Conservation (phyloP, 441 rosid genomes). For the Populus trichocarpa region DNA sequence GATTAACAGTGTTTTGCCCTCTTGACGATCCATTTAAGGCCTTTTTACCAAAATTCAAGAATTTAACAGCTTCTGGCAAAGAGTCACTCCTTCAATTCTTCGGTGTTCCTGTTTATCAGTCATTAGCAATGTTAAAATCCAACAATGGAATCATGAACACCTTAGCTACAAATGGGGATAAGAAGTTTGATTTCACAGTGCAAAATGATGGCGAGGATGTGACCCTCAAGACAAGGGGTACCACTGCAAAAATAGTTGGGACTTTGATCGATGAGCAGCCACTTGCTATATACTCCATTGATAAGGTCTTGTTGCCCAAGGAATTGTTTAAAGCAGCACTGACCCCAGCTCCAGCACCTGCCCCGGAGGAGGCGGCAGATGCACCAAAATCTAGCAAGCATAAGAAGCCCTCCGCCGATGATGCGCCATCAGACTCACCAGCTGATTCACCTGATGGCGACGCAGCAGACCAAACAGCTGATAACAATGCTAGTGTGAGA, state of each 20-base stretch:
- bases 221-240: slow-evolving; percentile 66
- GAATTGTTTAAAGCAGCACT: slow-evolving; percentile 63
- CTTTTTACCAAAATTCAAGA: slow-evolving; percentile 79
- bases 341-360: slow-evolving; percentile 55
- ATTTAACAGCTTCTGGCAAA: slow-evolving; percentile 70
- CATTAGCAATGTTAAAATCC: slow-evolving; percentile 72
- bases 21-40: slow-evolving; percentile 83
- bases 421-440: slow-evolving; percentile 47
- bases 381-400: slow-evolving; percentile 50
- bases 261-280: slow-evolving; percentile 84
- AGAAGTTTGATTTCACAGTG: slow-evolving; percentile 72
- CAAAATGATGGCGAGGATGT: slow-evolving; percentile 80
- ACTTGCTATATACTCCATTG: slow-evolving; percentile 61
- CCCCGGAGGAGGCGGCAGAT: slow-evolving; percentile 41
- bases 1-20: slow-evolving; percentile 94
- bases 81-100: slow-evolving; percentile 66
- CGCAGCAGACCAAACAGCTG: slow-evolving; percentile 37
- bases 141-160: slow-evolving; percentile 91
- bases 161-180: slow-evolving; percentile 82
- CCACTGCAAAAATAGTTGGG: slow-evolving; percentile 59
- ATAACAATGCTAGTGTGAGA: slow-evolving; percentile 46
- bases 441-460: slow-evolving; percentile 59
- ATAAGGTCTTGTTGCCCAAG: slow-evolving; percentile 73
- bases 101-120: slow-evolving; percentile 70
- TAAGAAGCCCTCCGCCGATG: slow-evolving; percentile 31